Conservation (phyloP, 768 basidiomycete species). For the Boletus pseudo-olivaceus region DNA sequence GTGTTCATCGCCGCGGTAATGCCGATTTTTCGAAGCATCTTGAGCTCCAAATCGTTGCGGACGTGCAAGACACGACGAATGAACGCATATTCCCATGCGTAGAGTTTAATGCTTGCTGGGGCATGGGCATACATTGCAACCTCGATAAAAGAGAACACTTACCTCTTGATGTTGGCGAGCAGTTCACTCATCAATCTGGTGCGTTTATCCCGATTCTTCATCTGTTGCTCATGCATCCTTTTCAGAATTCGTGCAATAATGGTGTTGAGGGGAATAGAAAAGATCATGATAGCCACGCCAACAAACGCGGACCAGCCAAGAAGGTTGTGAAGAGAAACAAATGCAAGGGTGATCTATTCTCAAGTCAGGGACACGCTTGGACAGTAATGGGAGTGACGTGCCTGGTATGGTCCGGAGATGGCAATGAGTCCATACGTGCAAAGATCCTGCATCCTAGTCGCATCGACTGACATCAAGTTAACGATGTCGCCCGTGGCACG, state of each 20-base stretch:
- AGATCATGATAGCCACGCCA: conserved; percentile 84
- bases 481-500: conserved; percentile 90
- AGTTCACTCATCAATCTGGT: conserved; percentile 90
- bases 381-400: conserved; percentile 23
- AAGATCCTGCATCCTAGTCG: conserved; percentile 73
- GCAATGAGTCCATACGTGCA: conserved; percentile 82
- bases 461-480: conserved; percentile 89
- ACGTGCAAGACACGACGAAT: conserved; percentile 73
- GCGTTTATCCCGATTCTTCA: conserved; percentile 88
- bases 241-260: conserved; percentile 68
- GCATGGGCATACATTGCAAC: neutral
- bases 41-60: conserved; percentile 78
- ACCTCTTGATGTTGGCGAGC: conserved; percentile 89
- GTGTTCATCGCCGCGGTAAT: conserved; percentile 62
- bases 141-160: neutral
- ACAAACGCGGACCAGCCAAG: conserved; percentile 91
- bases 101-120: conserved; percentile 74
- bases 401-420: conserved; percentile 84
- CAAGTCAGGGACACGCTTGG: neutral
- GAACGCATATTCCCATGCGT: conserved; percentile 95
- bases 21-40: conserved; percentile 80
- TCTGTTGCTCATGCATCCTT: conserved; percentile 79
- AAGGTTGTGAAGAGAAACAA: conserved; percentile 84
- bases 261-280: conserved; percentile 75
- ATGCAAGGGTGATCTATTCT: conserved; percentile 75